A percentile compares a stretch with the other conserved stretches of the same genome.
Evolutionary conservation across 305 asterid species (phyloP).

Genomic region (Fraxinus greggii): DNA sequence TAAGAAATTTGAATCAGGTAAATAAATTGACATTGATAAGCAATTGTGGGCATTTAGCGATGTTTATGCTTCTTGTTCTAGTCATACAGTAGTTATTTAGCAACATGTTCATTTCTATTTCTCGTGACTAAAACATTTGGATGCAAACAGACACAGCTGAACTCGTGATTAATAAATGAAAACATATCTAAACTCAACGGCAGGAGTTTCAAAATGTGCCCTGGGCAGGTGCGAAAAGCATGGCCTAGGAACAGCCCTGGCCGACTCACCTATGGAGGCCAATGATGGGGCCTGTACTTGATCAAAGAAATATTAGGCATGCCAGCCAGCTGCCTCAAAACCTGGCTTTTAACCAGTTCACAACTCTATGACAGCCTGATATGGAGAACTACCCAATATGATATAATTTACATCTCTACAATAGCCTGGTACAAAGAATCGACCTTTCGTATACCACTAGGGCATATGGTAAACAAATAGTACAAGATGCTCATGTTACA

Average conservation of each 20-base stretch:
- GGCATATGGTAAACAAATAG: background rate
- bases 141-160: background rate
- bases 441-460: background rate
- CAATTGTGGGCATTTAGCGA: background rate
- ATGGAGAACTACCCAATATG: background rate
- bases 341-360: background rate
- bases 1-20: constrained; percentile 21
- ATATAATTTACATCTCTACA: background rate
- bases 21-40: background rate
- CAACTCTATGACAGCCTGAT: background rate
- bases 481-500: background rate
- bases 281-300: background rate
- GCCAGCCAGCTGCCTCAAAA: background rate
- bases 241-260: background rate
- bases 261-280: background rate
- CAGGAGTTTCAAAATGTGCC: background rate
- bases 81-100: background rate
- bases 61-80: background rate
- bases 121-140: background rate
- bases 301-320: background rate
- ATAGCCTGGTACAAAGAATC: background rate
- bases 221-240: background rate
- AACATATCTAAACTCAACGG: background rate
- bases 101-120: background rate
- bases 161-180: background rate